A percentile compares a stretch with the other conserved stretches of the same genome.
Evolutionary conservation across 306 rosid genomes (phyloP).

Genomic region (Trifolium repens): DNA sequence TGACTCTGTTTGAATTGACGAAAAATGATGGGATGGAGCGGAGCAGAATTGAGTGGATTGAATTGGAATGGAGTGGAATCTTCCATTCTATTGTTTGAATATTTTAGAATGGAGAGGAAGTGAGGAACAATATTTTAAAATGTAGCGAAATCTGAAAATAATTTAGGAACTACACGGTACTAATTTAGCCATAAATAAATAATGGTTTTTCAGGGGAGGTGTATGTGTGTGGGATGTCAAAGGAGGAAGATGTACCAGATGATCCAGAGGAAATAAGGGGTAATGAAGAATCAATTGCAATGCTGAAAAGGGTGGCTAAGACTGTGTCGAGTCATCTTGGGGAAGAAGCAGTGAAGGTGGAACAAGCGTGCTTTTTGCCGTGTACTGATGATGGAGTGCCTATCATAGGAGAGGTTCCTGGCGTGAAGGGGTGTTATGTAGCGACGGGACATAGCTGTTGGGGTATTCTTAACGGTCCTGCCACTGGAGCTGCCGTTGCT

Average conservation of each 20-base stretch:
- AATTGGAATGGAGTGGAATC: too few relatives aligned
- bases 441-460: slow-evolving; percentile 91
- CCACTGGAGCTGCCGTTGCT: slow-evolving; percentile 90
- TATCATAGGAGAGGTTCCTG: slow-evolving; percentile 74
- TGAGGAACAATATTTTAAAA: too few relatives aligned
- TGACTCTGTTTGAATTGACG: too few relatives aligned
- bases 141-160: too few relatives aligned
- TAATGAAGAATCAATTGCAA: slow-evolving; percentile 57
- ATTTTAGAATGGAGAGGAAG: too few relatives aligned
- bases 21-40: too few relatives aligned
- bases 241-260: slow-evolving; percentile 76
- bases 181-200: too few relatives aligned
- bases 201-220: slow-evolving; percentile 82
- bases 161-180: too few relatives aligned
- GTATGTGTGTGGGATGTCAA: slow-evolving; percentile 82
- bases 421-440: slow-evolving; percentile 71
- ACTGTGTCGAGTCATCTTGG: slow-evolving; percentile 76
- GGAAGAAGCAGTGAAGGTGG: slow-evolving; percentile 72
- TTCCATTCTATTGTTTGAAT: too few relatives aligned
- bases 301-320: slow-evolving; percentile 75
- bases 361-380: slow-evolving; percentile 90
- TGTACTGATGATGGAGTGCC: slow-evolving; percentile 78
- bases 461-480: slow-evolving; percentile 95
- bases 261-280: slow-evolving; percentile 67
- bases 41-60: too few relatives aligned